Base-by-base conservation (phyloP, 106 monocot species). In the Agapanthus africanus region DNA sequence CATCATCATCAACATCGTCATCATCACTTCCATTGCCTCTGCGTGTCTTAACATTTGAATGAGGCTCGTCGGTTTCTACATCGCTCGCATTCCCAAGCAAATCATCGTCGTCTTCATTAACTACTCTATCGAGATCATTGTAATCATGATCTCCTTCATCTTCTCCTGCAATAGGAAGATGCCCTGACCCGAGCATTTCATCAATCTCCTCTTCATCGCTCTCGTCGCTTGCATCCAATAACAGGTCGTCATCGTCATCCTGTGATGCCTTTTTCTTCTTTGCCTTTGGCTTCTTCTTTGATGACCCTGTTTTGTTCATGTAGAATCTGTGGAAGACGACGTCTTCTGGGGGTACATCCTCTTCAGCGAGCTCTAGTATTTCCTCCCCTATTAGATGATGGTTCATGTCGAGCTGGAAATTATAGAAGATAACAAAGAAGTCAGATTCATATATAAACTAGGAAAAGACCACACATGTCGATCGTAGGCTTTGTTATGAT, bases 311-410 rank as follows among this genome's bases (percentile, higher is more conserved):
- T 51, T 86, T 95, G 67, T 88, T 91, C 85, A 80, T 80, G 79
- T 95, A 91, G 76, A 88, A 88, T 65, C 86, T 83, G 54, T 95
- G 95, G 83, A 95, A 95, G 61, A 95, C 57, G 7, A 91, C 69
- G 76, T 95, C 95, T 74, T 91, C 95, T 8, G 95, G 88, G 19
- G 91, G 82, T 37, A 95, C 91, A 33, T 95, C 95, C 52, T 95
- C 84, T 65, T 95, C 95, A 9, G 86, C 88, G 19, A 95, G 71
- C 63, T 84, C 71, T 35, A 95, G 74, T 33, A 95, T 83, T 68
- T 86, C 88, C 31, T 86, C 80, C 33, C 95, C 95, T 64, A 95
- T 88, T 49, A 95, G 66, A 40, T 70, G 83, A 78, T 81, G 71
- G 71, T 68, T 80, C 66, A 76, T 60, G 35, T 95, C 84, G 26